phyloP scores from a whole-genome alignment of 371 early-diverging fungal species.

The Chytridium lagenaria region DNA sequence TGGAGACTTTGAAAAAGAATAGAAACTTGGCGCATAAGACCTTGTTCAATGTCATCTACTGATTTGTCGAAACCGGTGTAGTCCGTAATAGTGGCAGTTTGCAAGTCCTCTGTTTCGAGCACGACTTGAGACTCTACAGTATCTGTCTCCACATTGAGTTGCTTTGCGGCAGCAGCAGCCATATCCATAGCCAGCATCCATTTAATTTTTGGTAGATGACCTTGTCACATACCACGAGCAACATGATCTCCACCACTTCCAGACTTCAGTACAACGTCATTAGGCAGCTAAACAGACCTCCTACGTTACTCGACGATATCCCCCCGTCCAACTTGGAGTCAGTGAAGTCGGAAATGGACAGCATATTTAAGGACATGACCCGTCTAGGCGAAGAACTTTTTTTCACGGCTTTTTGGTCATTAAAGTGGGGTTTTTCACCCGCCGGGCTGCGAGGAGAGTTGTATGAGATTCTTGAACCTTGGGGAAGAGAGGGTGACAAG shows the following conservation, averaged over 20 bases:
- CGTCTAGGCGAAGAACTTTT: not conserved
- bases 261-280: not conserved
- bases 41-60: conserved; percentile 13
- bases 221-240: conserved; percentile 23
- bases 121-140: not conserved
- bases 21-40: conserved; percentile 11
- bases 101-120: conserved; percentile 20
- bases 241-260: conserved; percentile 23
- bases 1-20: conserved; percentile 13
- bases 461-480: too few species aligned
- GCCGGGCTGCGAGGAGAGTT: not conserved
- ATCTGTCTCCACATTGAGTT: not conserved
- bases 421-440: not conserved
- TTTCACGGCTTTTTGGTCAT: not conserved
- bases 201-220: conserved; percentile 25
- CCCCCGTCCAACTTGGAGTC: conserved; percentile 1
- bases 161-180: conserved; percentile 11
- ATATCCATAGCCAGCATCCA: conserved; percentile 27
- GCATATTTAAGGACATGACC: not conserved
- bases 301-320: conserved; percentile 6
- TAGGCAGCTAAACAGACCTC: not conserved
- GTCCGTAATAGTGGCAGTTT: not conserved
- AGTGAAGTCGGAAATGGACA: conserved; percentile 14
- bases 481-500: too few species aligned
- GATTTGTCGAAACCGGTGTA: conserved; percentile 11